Percentiles rank a stretch among this genome's conserved stretches.
These are phyloP conservation scores for Nakazawaea ishiwadae DNA, from an alignment of 805 yeast genomes.

Conservation along the genomic window DNA sequence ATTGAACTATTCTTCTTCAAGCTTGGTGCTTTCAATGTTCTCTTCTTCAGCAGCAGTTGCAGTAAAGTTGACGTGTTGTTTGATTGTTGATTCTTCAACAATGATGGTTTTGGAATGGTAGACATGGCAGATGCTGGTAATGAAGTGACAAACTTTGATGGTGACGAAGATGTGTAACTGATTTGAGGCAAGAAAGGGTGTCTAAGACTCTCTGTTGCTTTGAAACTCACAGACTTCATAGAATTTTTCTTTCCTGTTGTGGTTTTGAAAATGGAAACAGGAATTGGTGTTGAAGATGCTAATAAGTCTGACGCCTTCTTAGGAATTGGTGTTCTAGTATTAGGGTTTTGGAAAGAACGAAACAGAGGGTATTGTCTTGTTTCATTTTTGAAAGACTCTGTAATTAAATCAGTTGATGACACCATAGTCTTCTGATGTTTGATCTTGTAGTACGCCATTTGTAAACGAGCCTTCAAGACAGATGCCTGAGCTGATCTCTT, in stretches of 20 bases:
- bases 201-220: background rate
- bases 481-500: slow-evolving; percentile 29
- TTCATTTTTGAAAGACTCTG: slow-evolving; percentile 9
- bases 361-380: background rate
- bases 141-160: slow-evolving; percentile 13
- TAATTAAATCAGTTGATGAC: slow-evolving; percentile 3
- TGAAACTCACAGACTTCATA: slow-evolving; percentile 6
- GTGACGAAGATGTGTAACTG: slow-evolving; percentile 13
- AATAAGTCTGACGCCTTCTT: slow-evolving; percentile 27
- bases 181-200: slow-evolving; percentile 2
- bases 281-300: slow-evolving; percentile 27
- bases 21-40: slow-evolving; percentile 10
- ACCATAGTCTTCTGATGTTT: slow-evolving; percentile 15
- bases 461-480: slow-evolving; percentile 40
- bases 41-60: too few species aligned
- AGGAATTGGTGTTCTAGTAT: slow-evolving; percentile 16
- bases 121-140: slow-evolving; percentile 3
- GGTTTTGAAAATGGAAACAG: slow-evolving; percentile 4
- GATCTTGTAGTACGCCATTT: slow-evolving; percentile 48
- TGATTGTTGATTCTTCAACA: too few species aligned
- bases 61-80: too few species aligned
- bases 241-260: background rate
- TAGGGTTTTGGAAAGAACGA: background rate
- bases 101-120: background rate
- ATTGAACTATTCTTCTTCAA: background rate